phyloP scores from a whole-genome alignment of 805 yeast species.

The Ogataea ramenticola region DNA sequence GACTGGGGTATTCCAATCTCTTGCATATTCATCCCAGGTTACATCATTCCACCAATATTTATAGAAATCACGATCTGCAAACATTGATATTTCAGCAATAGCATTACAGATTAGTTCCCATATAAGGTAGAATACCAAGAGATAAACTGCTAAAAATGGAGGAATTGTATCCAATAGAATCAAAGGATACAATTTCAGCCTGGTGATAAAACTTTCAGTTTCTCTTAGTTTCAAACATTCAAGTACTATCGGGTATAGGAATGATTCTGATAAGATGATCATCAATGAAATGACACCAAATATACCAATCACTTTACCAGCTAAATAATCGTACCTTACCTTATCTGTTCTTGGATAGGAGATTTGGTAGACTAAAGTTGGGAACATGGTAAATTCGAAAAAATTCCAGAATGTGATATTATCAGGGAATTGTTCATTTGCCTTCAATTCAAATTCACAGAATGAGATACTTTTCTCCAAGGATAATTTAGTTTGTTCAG shows the following conservation, averaged over 20 bases:
- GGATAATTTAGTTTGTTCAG: conserved; percentile 24
- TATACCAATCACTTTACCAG: conserved; percentile 66
- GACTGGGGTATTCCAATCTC: conserved; percentile 94
- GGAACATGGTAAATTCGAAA: conserved; percentile 79
- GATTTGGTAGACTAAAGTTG: conserved; percentile 78
- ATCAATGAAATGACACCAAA: conserved; percentile 82
- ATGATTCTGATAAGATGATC: conserved; percentile 72
- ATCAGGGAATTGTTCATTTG: conserved; percentile 65
- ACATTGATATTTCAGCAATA: conserved; percentile 79
- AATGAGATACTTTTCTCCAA: conserved; percentile 50
- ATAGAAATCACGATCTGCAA: conserved; percentile 88
- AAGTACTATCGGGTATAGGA: conserved; percentile 66
- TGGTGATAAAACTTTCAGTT: conserved; percentile 35
- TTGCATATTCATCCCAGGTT: conserved; percentile 87
- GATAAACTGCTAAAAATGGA: conserved; percentile 66
- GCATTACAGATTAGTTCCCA: conserved; percentile 94
- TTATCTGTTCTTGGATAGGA: conserved; percentile 69
- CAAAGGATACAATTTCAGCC: conserved; percentile 43
- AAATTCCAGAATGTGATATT: conserved; percentile 62
- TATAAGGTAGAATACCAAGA: conserved; percentile 77
- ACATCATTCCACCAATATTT: conserved; percentile 98
- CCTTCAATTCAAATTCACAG: conserved; percentile 62
- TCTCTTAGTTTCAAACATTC: conserved; percentile 47
- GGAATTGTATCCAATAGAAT: conserved; percentile 70
- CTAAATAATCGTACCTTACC: conserved; percentile 64